Percentiles rank a stretch among this genome's conserved stretches.
Evolutionary conservation across 2,329 filamentous ascomycete genomes (phyloP).

Genomic region (Lachnellula suecica): DNA sequence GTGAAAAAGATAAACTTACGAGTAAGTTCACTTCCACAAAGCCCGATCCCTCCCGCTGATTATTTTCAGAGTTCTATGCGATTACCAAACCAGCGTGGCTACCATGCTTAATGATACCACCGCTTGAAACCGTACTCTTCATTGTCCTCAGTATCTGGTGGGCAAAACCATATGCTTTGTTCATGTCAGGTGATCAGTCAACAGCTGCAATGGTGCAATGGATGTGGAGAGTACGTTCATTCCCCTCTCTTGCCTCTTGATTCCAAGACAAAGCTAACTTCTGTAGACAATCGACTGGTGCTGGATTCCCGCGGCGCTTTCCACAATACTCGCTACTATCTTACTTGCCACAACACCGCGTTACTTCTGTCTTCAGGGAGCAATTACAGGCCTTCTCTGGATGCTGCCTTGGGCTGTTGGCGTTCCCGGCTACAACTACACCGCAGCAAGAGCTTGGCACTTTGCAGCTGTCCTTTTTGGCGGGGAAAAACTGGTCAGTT

Average conservation of each 20-base stretch:
- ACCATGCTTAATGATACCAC: slow-evolving; percentile 52
- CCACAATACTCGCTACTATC: slow-evolving; percentile 63
- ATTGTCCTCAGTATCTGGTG: slow-evolving; percentile 63
- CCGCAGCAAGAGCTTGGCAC: slow-evolving; percentile 60
- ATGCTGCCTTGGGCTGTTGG: slow-evolving; percentile 71
- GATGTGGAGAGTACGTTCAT: slow-evolving; percentile 44
- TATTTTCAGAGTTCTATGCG: no score
- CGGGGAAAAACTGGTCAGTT: slow-evolving; percentile 66
- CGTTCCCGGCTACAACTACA: slow-evolving; percentile 47
- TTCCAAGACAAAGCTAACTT: not conserved
- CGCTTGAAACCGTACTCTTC: no score
- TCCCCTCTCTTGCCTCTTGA: not conserved
- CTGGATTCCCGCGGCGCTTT: slow-evolving; percentile 68
- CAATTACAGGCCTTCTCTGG: slow-evolving; percentile 65
- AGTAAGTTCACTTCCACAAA: not conserved
- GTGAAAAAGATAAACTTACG: not conserved
- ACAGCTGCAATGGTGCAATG: slow-evolving; percentile 61
- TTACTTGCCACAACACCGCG: slow-evolving; percentile 59
- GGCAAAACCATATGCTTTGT: slow-evolving; percentile 59
- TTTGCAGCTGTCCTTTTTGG: slow-evolving; percentile 68
- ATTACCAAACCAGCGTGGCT: slow-evolving; percentile 53
- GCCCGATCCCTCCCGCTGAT: no score
- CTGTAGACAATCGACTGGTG: slow-evolving; percentile 57
- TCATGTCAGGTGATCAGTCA: slow-evolving; percentile 58
- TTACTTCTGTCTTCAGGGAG: slow-evolving; percentile 68